phyloP scores from a whole-genome alignment of 805 yeast species.

The Groenewaldozyma salmanticensis region DNA sequence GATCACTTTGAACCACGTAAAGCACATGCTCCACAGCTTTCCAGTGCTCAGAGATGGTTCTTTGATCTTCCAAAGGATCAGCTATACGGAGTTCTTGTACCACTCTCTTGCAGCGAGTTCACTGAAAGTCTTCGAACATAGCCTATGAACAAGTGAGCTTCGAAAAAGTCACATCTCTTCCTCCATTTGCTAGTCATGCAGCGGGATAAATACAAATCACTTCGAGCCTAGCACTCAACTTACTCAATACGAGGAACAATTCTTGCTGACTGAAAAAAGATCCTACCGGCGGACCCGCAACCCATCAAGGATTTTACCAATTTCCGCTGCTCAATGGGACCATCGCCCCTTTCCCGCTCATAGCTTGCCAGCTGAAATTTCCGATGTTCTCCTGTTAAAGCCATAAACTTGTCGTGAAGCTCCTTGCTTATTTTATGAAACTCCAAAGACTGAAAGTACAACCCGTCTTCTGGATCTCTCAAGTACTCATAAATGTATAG shows the following conservation, averaged over 20 bases:
- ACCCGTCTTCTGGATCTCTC: conserved; percentile 48
- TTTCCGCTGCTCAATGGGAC: conserved; percentile 27
- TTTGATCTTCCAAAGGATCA: no score
- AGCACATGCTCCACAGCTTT: no score
- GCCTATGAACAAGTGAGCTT: no score
- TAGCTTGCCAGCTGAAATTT: conserved; percentile 39
- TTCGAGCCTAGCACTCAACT: no score
- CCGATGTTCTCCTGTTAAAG: conserved; percentile 48
- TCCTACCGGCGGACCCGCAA: conserved; percentile 57
- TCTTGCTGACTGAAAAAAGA: conserved; percentile 60
- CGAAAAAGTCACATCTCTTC: no score
- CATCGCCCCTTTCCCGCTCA: conserved; percentile 40
- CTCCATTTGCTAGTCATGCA: no score
- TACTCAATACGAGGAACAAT: conserved; percentile 32
- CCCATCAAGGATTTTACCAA: conserved; percentile 49
- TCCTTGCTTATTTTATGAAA: conserved; percentile 44
- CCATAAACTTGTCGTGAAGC: conserved; percentile 41
- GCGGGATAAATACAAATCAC: no score
- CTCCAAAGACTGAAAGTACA: conserved; percentile 51
- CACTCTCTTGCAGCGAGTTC: no score
- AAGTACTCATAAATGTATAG: conserved; percentile 47
- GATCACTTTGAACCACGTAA: no score
- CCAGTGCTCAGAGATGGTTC: no score
- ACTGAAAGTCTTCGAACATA: no score
- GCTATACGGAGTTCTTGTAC: no score